phyloP scores from a whole-genome alignment of 139 green algal genomes.

The Medakamo hakoo region DNA sequence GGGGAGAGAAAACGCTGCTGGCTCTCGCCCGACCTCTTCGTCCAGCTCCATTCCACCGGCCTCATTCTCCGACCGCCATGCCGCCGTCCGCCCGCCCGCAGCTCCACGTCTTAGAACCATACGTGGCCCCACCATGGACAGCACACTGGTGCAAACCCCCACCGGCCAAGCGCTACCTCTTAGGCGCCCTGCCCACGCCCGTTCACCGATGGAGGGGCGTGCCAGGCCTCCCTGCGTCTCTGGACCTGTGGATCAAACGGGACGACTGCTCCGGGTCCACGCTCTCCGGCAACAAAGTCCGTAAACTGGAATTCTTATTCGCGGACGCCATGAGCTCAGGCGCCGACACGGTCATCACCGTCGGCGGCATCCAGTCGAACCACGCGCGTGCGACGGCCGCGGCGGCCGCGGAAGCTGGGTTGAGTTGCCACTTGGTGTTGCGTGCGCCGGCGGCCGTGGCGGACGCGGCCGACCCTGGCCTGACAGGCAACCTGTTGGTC shows the following conservation, averaged over 20 bases:
- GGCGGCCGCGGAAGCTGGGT: slow-evolving; percentile 45
- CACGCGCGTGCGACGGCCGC: slow-evolving; percentile 43
- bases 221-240: slow-evolving; percentile 40
- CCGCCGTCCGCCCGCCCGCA: no score
- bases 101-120: no score
- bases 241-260: slow-evolving; percentile 72
- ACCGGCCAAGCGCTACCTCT: slow-evolving; percentile 17
- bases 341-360: slow-evolving; percentile 72
- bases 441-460: slow-evolving; percentile 35
- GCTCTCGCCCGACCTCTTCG: no score
- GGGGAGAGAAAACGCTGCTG: no score
- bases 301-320: slow-evolving; percentile 93
- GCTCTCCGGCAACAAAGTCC: slow-evolving; percentile 82
- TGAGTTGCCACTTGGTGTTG: slow-evolving; percentile 77
- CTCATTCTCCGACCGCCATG: no score
- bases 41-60: no score
- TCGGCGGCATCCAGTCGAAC: slow-evolving; percentile 87
- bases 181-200: slow-evolving; percentile 22
- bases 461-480: slow-evolving; percentile 57
- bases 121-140: no score
- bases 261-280: slow-evolving; percentile 85
- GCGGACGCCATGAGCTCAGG: slow-evolving; percentile 46
- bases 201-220: slow-evolving; percentile 58
- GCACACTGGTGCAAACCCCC: no score
- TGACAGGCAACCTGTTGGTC: slow-evolving; percentile 83